Conservation (phyloP, 306 rosid genomes). For the Malus asiatica region DNA sequence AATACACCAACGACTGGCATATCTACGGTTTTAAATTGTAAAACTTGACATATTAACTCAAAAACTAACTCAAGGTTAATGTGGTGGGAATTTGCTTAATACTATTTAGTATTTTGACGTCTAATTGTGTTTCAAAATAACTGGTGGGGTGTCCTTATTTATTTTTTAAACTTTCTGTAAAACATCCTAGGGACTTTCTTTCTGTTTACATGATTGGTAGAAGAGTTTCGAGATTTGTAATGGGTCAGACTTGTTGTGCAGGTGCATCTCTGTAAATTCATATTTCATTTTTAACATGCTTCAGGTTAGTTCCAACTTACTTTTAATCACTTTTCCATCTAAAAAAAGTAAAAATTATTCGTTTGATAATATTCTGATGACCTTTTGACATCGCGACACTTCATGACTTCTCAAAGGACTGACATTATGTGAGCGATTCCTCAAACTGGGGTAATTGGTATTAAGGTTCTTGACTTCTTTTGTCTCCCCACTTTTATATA, state of each 20-base stretch:
- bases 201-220: neutral
- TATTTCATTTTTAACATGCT: conserved; percentile 87
- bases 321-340: neutral
- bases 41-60: neutral
- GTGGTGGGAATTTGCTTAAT: neutral
- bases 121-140: neutral
- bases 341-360: neutral
- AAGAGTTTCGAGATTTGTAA: conserved; percentile 13
- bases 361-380: neutral
- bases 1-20: neutral
- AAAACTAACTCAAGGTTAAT: neutral
- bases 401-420: conserved; percentile 8
- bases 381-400: neutral
- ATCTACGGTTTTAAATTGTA: neutral
- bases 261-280: conserved; percentile 78
- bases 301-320: conserved; percentile 52
- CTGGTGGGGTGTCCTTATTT: neutral
- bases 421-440: neutral
- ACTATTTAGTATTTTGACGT: neutral
- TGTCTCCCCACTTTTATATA: neutral
- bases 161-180: neutral
- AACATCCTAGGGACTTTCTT: neutral
- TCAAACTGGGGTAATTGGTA: conserved; percentile 5
- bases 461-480: conserved; percentile 9
- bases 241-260: conserved; percentile 33